These are phyloP conservation scores for Sphagnum magellanicum DNA, from an alignment of 228 moss, liverwort and hornwort genomes.

Conservation along the genomic window DNA sequence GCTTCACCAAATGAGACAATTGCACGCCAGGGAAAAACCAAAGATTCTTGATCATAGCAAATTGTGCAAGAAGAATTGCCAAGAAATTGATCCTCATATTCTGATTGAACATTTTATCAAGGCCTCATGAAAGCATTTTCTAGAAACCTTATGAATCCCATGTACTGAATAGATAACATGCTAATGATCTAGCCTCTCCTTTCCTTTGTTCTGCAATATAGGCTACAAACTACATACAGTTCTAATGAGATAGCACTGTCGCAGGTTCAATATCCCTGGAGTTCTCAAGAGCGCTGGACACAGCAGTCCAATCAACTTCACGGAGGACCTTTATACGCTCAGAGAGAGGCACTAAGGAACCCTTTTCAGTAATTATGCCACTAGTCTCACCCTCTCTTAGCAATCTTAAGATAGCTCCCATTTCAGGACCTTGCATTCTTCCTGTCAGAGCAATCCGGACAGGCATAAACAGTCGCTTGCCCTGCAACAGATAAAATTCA, in stretches of 20 bases:
- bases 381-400: slow-evolving; percentile 59
- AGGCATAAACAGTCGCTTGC: slow-evolving; percentile 95
- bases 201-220: no score
- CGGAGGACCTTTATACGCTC: slow-evolving; percentile 62
- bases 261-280: slow-evolving; percentile 25
- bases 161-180: no score
- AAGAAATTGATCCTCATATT: no score
- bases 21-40: no score
- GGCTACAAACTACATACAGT: background rate
- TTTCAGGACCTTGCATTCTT: slow-evolving; percentile 90
- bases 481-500: slow-evolving; percentile 34
- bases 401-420: slow-evolving; percentile 59
- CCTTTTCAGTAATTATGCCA: slow-evolving; percentile 41
- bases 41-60: no score
- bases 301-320: slow-evolving; percentile 67
- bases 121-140: no score
- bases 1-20: no score
- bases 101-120: no score
- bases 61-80: no score
- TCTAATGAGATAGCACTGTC: slow-evolving; percentile 69
- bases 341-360: slow-evolving; percentile 56
- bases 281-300: slow-evolving; percentile 41
- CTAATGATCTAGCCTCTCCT: no score
- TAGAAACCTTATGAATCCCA: no score
- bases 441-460: slow-evolving; percentile 82